Evolutionary conservation across 192 early-diverging fungal genomes (phyloP).

Genomic region (Lobosporangium transversale): DNA sequence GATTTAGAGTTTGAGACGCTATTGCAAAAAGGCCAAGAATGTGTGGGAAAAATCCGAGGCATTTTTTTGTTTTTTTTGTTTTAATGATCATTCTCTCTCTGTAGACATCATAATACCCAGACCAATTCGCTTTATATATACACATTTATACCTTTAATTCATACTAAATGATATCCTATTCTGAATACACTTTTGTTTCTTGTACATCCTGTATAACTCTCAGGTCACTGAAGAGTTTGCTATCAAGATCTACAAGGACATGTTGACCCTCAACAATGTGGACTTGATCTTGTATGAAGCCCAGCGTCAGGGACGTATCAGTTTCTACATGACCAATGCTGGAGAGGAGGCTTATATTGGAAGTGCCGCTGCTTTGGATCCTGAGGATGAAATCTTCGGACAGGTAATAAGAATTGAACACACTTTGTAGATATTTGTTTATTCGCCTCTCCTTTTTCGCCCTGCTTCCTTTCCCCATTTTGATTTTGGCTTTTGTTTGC

Average conservation of each 20-base stretch:
- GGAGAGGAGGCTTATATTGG: conserved; percentile 98
- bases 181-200: too few species aligned
- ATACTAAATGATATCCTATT: not conserved
- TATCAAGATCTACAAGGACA: conserved; percentile 87
- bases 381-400: conserved; percentile 94
- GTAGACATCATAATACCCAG: too few species aligned
- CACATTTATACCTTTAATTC: not conserved
- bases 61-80: conserved; percentile 5
- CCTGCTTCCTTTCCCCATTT: too few species aligned
- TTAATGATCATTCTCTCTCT: too few species aligned
- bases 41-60: conserved; percentile 28
- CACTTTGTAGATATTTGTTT: not conserved
- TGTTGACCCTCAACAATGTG: conserved; percentile 91
- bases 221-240: conserved; percentile 82
- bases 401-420: conserved; percentile 58
- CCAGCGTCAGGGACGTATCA: conserved; percentile 97
- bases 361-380: conserved; percentile 85
- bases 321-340: conserved; percentile 99
- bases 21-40: not conserved
- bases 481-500: not conserved
- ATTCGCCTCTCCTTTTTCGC: too few species aligned
- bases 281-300: conserved; percentile 97
- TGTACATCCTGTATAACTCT: too few species aligned
- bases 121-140: too few species aligned
- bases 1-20: conserved; percentile 1